These are phyloP conservation scores for Blastomyces parvus DNA, from an alignment of 2,329 filamentous ascomycete species.

Conservation along the genomic window DNA sequence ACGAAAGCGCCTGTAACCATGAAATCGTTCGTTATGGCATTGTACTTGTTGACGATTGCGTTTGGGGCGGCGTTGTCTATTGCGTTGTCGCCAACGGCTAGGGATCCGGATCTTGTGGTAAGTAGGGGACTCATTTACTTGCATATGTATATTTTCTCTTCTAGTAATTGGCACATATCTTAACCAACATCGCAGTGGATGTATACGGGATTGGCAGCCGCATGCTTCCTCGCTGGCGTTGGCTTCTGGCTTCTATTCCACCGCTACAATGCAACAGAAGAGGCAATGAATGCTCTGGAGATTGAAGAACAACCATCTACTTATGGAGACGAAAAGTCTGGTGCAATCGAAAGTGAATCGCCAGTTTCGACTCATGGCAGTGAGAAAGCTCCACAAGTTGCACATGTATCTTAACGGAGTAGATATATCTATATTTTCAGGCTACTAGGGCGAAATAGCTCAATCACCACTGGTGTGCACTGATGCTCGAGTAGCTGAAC, in stretches of 20 bases:
- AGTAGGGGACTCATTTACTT: slow-evolving; percentile 2
- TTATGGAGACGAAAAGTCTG: slow-evolving; percentile 12
- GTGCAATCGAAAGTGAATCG: background rate
- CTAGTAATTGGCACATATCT: background rate
- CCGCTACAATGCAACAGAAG: slow-evolving; percentile 41
- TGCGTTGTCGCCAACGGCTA: slow-evolving; percentile 50
- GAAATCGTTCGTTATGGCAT: slow-evolving; percentile 52
- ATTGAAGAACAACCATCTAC: slow-evolving; percentile 1
- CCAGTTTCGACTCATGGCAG: background rate
- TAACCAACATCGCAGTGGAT: slow-evolving; percentile 41
- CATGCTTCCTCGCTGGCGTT: slow-evolving; percentile 41
- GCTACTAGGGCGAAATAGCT: too few relatives aligned
- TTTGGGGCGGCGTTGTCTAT: slow-evolving; percentile 52
- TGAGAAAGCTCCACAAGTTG: background rate
- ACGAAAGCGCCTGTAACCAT: slow-evolving; percentile 62
- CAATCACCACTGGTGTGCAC: too few relatives aligned
- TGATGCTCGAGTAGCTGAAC: too few relatives aligned
- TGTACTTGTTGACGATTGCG: slow-evolving; percentile 50
- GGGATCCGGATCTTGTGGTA: slow-evolving; percentile 52
- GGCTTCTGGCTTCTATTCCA: slow-evolving; percentile 47
- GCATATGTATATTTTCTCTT: background rate
- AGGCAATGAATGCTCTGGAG: slow-evolving; percentile 43
- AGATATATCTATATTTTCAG: background rate
- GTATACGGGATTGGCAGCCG: slow-evolving; percentile 48
- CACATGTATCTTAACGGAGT: background rate